Conservation (phyloP, 495 filamentous ascomycete genomes). For the Hapsidospora chrysogenum region DNA sequence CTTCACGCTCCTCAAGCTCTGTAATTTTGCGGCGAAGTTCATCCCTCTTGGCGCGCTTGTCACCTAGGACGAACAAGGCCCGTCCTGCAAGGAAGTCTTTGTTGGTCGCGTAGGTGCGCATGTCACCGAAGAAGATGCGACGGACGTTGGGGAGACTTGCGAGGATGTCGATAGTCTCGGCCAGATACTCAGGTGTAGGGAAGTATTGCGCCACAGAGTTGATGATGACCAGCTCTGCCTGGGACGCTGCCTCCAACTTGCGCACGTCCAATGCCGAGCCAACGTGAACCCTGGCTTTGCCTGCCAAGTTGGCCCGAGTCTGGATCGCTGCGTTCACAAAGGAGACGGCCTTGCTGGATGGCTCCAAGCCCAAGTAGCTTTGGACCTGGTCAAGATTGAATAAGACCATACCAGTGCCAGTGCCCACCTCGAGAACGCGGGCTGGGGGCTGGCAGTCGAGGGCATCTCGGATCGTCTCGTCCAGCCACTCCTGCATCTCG, state of each 20-base stretch:
- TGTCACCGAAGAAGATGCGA: conserved; percentile 8
- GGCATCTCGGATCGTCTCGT: conserved; percentile 4
- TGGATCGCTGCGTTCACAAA: conserved; percentile 1
- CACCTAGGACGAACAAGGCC: conserved; percentile 1
- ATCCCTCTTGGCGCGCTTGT: not conserved
- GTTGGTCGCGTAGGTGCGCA: conserved; percentile 7
- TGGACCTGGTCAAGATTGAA: conserved; percentile 5
- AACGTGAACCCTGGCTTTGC: not conserved
- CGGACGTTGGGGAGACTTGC: conserved; percentile 2
- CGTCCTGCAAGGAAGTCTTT: conserved; percentile 5
- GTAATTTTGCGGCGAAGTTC: conserved; percentile 2
- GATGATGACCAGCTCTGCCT: conserved; percentile 3
- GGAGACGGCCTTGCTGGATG: conserved; percentile 1
- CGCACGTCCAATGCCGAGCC: conserved; percentile 2
- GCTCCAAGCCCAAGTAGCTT: conserved; percentile 8
- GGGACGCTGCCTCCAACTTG: not conserved
- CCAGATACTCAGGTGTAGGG: conserved; percentile 4
- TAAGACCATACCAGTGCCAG: conserved; percentile 9
- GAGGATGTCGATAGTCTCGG: conserved; percentile 5
- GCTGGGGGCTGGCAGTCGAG: conserved; percentile 4
- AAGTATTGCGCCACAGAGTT: too few species aligned
- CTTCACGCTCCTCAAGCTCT: conserved; percentile 2
- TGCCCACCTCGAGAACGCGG: conserved; percentile 8
- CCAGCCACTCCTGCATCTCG: conserved; percentile 6
- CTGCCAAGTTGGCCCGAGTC: not conserved